Percentiles rank a stretch among this genome's conserved stretches.
These are phyloP conservation scores for Intubia oerlemansii DNA, from an alignment of 2,329 filamentous ascomycete genomes.

Conservation along the genomic window DNA sequence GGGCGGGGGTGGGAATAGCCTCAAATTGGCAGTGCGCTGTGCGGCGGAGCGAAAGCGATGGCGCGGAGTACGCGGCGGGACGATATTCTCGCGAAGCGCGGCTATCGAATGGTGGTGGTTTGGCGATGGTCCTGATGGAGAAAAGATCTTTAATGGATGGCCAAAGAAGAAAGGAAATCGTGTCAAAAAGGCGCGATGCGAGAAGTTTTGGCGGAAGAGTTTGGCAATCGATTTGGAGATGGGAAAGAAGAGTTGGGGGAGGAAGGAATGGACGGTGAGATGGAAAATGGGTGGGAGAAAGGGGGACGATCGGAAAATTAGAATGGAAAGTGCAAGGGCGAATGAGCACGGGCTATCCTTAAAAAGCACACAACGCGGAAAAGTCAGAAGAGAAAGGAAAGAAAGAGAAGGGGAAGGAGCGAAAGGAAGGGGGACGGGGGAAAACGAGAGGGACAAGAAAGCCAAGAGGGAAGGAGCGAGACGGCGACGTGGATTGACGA, in stretches of 20 bases:
- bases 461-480: conserved; percentile 5
- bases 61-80: conserved; percentile 9
- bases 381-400: conserved; percentile 13
- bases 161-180: no score
- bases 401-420: conserved; percentile 8
- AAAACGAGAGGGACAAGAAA: conserved; percentile 1
- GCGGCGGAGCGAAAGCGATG: conserved; percentile 8
- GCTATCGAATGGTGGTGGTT: conserved; percentile 16
- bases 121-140: conserved; percentile 16
- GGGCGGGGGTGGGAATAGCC: background rate
- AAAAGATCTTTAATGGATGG: no score
- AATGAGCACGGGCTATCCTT: no score
- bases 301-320: no score
- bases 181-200: no score
- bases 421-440: background rate
- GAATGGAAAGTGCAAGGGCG: no score
- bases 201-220: no score
- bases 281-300: no score
- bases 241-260: no score
- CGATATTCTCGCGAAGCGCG: conserved; percentile 12
- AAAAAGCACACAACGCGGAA: no score
- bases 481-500: no score
- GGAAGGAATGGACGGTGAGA: no score
- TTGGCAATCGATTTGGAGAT: conserved; percentile 6
- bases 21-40: background rate